Percentiles rank a stretch among this genome's conserved stretches.
Conservation (phyloP, 129 eudicot species). For the Chrysanthemum seticuspe region DNA sequence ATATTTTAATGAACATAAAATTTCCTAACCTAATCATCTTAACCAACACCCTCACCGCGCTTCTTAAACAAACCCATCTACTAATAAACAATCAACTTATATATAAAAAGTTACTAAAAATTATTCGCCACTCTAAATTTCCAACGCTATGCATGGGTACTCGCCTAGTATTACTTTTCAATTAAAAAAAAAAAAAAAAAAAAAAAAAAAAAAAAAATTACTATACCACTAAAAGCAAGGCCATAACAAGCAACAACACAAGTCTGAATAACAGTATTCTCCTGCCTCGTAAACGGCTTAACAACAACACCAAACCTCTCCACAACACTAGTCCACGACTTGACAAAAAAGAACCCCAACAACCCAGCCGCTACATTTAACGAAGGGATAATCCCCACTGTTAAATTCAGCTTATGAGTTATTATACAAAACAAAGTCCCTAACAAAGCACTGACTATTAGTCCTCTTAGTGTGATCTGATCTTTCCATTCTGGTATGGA, state of each 20-base stretch:
- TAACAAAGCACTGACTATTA: slow-evolving; percentile 68
- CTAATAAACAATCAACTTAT: neutral
- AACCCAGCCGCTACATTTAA: slow-evolving; percentile 90
- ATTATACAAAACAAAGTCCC: slow-evolving; percentile 81
- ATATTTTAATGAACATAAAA: too few species aligned
- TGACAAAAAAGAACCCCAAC: slow-evolving; percentile 79
- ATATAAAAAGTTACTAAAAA: too few species aligned
- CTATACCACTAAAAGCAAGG: slow-evolving; percentile 84
- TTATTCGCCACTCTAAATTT: too few species aligned
- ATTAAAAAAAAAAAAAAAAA: neutral
- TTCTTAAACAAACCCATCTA: too few species aligned
- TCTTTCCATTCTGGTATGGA: slow-evolving; percentile 79
- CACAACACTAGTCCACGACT: slow-evolving; percentile 66
- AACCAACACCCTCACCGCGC: too few species aligned
- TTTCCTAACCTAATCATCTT: too few species aligned
- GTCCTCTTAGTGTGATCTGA: slow-evolving; percentile 79
- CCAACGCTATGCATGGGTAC: too few species aligned
- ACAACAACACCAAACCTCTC: slow-evolving; percentile 49
- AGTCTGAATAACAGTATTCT: slow-evolving; percentile 93
- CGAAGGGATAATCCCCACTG: slow-evolving; percentile 94
- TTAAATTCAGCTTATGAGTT: slow-evolving; percentile 89
- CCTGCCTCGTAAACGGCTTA: slow-evolving; percentile 72
- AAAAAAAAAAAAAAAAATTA: neutral
- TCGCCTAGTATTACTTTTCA: too few species aligned
- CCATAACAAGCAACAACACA: slow-evolving; percentile 96